Evolutionary conservation across 2,329 filamentous ascomycete species (phyloP).

Genomic region (Colletotrichum musicola): DNA sequence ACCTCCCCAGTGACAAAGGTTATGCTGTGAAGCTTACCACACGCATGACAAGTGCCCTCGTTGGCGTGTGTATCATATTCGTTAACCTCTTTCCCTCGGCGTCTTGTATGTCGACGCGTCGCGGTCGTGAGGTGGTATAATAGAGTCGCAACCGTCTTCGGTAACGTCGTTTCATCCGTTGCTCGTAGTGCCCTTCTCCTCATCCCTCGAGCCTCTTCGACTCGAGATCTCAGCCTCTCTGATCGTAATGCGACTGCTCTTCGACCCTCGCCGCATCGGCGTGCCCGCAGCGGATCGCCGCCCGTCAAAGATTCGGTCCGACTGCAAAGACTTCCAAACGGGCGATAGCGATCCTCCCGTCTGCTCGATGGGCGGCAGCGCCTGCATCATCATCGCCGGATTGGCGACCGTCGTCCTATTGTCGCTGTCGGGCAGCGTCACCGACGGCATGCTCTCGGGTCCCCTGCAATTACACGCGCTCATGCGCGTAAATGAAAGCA

Average conservation of each 20-base stretch:
- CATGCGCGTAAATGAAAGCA: slow-evolving; percentile 39
- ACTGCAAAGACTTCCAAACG: neutral
- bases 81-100: too few species aligned
- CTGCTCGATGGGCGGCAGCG: slow-evolving; percentile 26
- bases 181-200: neutral
- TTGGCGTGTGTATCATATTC: too few species aligned
- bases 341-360: slow-evolving; percentile 25
- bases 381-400: neutral
- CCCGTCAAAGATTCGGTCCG: slow-evolving; percentile 18
- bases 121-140: neutral
- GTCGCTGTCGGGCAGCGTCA: slow-evolving; percentile 2
- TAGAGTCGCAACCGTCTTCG: too few species aligned
- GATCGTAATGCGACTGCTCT: neutral
- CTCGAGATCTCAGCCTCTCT: neutral
- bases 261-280: neutral
- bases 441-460: slow-evolving; percentile 17
- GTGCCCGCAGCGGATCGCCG: neutral
- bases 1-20: too few species aligned
- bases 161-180: neutral
- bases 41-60: too few species aligned
- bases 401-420: slow-evolving; percentile 12
- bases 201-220: rapidly evolving
- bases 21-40: too few species aligned
- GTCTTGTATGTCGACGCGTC: neutral
- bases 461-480: slow-evolving; percentile 34